These are phyloP conservation scores for Termitomyces sp. DNA, from an alignment of 768 basidiomycete genomes.

Conservation along the genomic window DNA sequence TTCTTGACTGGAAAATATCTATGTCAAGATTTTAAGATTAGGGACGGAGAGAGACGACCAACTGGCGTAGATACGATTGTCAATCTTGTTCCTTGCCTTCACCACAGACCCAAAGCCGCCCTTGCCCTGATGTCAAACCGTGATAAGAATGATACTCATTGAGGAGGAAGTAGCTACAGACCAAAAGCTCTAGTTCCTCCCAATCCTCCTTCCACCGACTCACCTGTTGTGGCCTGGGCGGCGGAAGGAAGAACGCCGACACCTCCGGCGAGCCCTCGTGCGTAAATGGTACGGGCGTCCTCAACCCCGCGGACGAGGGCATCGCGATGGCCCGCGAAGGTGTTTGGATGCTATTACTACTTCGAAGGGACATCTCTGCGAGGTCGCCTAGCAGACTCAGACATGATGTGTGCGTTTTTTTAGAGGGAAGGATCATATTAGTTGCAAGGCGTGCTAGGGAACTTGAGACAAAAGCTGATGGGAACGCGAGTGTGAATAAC, in stretches of 20 bases:
- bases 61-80: constrained; percentile 81
- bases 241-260: constrained; percentile 55
- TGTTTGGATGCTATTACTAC: constrained; percentile 13
- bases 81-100: constrained; percentile 87
- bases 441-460: constrained; percentile 44
- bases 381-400: constrained; percentile 53
- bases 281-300: constrained; percentile 41
- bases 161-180: constrained; percentile 20
- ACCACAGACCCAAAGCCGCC: constrained; percentile 94
- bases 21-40: neutral
- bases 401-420: constrained; percentile 54
- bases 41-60: constrained; percentile 13
- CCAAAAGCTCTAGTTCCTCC: constrained; percentile 86
- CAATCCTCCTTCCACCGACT: constrained; percentile 93
- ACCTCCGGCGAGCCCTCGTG: constrained; percentile 56
- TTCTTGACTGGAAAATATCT: constrained; percentile 63
- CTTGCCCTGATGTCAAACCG: constrained; percentile 52
- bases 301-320: constrained; percentile 30
- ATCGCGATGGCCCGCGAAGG: constrained; percentile 22
- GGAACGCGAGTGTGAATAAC: neutral
- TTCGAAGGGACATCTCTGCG: constrained; percentile 32
- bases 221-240: constrained; percentile 38
- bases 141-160: neutral
- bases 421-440: constrained; percentile 55
- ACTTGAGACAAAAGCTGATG: constrained; percentile 47